Conservation (phyloP, 2,329 filamentous ascomycete genomes). For the Zasmidium citrigriseum region DNA sequence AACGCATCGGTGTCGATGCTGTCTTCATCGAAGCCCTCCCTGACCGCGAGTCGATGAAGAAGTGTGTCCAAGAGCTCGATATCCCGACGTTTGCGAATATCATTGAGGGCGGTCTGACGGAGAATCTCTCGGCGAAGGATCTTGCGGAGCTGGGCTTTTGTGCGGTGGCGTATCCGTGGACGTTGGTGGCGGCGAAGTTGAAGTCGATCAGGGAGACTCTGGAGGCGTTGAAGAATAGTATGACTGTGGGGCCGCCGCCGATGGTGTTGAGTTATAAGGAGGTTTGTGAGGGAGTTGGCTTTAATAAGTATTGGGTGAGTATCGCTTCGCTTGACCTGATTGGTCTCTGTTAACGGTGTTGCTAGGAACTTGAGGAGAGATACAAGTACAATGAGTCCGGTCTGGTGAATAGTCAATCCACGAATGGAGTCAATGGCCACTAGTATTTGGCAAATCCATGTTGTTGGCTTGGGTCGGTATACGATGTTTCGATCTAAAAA, state of each 20-base stretch:
- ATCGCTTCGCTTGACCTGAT: too few species aligned
- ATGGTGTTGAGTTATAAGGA: conserved; percentile 47
- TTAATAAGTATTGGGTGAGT: conserved; percentile 7
- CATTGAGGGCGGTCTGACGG: conserved; percentile 45
- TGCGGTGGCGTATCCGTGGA: conserved; percentile 49
- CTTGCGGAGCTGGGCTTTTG: conserved; percentile 43
- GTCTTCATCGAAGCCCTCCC: conserved; percentile 51
- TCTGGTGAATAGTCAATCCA: not conserved
- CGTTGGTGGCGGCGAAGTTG: conserved; percentile 46
- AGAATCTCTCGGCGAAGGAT: conserved; percentile 44
- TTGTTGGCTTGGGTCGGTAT: too few species aligned
- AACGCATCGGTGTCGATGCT: conserved; percentile 47
- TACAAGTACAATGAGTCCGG: conserved; percentile 9
- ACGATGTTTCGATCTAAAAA: too few species aligned
- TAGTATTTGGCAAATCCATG: too few species aligned
- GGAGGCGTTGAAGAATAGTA: conserved; percentile 44
- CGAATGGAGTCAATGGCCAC: conserved; percentile 4
- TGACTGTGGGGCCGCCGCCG: conserved; percentile 45
- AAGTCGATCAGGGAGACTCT: conserved; percentile 43
- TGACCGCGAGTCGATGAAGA: conserved; percentile 37
- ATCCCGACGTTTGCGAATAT: conserved; percentile 43
- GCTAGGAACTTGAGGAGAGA: conserved; percentile 8
- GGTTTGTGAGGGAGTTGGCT: conserved; percentile 29
- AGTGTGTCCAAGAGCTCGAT: not conserved
- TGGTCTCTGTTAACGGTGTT: not conserved